These are phyloP conservation scores for Astragalus glycyphyllos DNA, from an alignment of 306 rosid species.

Conservation along the genomic window DNA sequence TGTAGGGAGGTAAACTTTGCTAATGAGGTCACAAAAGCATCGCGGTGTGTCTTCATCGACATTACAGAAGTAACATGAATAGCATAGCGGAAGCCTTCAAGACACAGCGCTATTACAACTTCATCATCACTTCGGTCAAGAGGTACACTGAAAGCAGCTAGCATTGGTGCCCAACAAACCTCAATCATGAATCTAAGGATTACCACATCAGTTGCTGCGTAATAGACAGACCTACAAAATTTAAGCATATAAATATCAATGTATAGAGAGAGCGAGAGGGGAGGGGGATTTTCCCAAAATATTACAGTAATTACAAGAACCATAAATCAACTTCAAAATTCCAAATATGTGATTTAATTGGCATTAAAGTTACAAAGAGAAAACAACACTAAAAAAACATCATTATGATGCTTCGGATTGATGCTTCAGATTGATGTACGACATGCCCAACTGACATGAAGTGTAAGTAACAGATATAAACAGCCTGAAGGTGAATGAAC, in stretches of 20 bases:
- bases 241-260: constrained; percentile 38
- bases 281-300: background rate
- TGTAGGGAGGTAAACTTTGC: constrained; percentile 98
- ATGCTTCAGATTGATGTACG: constrained; percentile 27
- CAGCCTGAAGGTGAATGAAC: constrained; percentile 11
- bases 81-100: constrained; percentile 87
- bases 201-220: constrained; percentile 96
- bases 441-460: constrained; percentile 26
- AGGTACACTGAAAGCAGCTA: constrained; percentile 99
- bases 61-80: constrained; percentile 91
- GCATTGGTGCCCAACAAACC: constrained; percentile 99
- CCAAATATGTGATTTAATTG: constrained; percentile 18
- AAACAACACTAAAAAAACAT: background rate
- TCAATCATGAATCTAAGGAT: constrained; percentile 97
- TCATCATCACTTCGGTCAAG: constrained; percentile 94
- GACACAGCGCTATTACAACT: constrained; percentile 76
- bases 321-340: constrained; percentile 35
- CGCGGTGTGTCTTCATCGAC: constrained; percentile 99
- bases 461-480: constrained; percentile 27
- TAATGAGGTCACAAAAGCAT: constrained; percentile 90
- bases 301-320: background rate
- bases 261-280: background rate
- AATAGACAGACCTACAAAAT: constrained; percentile 89
- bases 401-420: too few species aligned
- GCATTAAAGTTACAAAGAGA: constrained; percentile 15